Evolutionary conservation across 2,329 filamentous ascomycete genomes (phyloP).

Genomic region (Fusarium equiseti): DNA sequence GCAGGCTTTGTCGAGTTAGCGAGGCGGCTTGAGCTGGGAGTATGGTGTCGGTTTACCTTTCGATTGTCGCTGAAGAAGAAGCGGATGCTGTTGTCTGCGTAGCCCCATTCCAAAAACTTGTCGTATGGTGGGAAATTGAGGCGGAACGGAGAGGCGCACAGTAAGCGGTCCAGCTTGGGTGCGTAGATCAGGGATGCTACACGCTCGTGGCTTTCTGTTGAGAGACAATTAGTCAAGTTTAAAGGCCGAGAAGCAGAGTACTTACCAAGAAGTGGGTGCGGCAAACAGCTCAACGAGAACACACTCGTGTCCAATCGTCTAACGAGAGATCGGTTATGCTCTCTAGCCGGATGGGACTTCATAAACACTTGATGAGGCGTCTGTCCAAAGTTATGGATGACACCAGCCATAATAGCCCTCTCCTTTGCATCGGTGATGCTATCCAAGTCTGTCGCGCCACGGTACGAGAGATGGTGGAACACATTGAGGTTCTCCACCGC

Average conservation of each 20-base stretch:
- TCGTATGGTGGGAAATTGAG: slow-evolving; percentile 93
- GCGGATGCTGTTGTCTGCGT: slow-evolving; percentile 89
- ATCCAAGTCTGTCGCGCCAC: slow-evolving; percentile 92
- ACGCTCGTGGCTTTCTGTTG: slow-evolving; percentile 75
- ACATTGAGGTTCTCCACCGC: slow-evolving; percentile 93
- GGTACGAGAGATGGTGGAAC: slow-evolving; percentile 95
- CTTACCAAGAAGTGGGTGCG: slow-evolving; percentile 79
- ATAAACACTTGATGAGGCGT: slow-evolving; percentile 95
- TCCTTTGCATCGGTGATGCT: slow-evolving; percentile 90
- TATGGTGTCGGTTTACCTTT: slow-evolving; percentile 62
- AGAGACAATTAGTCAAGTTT: neutral
- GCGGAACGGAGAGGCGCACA: slow-evolving; percentile 86
- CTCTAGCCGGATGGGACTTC: slow-evolving; percentile 81
- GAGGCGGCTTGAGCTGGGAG: slow-evolving; percentile 5
- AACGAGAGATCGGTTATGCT: slow-evolving; percentile 72
- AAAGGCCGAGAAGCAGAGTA: neutral
- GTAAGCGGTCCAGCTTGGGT: slow-evolving; percentile 81
- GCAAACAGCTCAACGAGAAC: slow-evolving; percentile 80
- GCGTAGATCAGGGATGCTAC: slow-evolving; percentile 85
- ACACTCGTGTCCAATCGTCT: slow-evolving; percentile 82
- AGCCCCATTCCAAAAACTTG: slow-evolving; percentile 96
- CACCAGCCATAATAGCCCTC: slow-evolving; percentile 87
- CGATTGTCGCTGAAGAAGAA: slow-evolving; percentile 89
- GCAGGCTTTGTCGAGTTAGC: slow-evolving; percentile 65
- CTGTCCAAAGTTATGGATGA: slow-evolving; percentile 98